Percentiles rank a stretch among this genome's conserved stretches.
phyloP scores from a whole-genome alignment of 352 stramenopile species.

The Thalassiosira mediterranea region DNA sequence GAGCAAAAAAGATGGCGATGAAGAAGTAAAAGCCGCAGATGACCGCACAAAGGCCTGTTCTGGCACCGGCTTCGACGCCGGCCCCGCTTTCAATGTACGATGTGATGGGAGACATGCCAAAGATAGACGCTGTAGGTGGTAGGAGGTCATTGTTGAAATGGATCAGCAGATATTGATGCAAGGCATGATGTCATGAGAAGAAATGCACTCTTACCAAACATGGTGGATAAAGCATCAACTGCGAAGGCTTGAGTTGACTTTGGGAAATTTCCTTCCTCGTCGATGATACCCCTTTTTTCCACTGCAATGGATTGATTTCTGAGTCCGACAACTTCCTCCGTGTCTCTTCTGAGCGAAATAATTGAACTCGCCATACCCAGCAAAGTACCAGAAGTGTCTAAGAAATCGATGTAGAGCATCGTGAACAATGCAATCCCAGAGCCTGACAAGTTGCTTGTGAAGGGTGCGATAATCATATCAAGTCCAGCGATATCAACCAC shows the following conservation, averaged over 20 bases:
- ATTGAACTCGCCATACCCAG: constrained; percentile 24
- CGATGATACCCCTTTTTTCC: constrained; percentile 45
- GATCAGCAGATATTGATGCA: background rate
- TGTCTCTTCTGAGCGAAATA: no score
- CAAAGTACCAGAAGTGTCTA: constrained; percentile 71
- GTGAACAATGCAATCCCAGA: constrained; percentile 64
- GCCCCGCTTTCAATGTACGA: constrained; percentile 80
- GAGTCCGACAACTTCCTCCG: no score
- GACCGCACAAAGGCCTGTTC: constrained; percentile 80
- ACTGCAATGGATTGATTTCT: constrained; percentile 47
- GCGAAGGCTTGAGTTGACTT: constrained; percentile 58
- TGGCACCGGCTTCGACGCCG: constrained; percentile 72
- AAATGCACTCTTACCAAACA: constrained; percentile 50
- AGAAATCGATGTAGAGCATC: constrained; percentile 78
- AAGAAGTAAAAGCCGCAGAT: constrained; percentile 81
- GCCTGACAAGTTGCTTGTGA: constrained; percentile 41
- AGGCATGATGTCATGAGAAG: background rate
- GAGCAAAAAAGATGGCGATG: constrained; percentile 82
- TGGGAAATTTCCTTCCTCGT: constrained; percentile 71
- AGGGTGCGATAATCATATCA: constrained; percentile 53
- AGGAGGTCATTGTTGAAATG: no score
- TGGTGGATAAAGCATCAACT: constrained; percentile 70
- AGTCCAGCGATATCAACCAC: constrained; percentile 62
- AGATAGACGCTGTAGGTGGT: constrained; percentile 64
- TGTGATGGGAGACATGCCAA: constrained; percentile 74